Percentiles rank a stretch among this genome's conserved stretches.
Evolutionary conservation across 768 basidiomycete genomes (phyloP).

Genomic region (Lyophyllum decastes): DNA sequence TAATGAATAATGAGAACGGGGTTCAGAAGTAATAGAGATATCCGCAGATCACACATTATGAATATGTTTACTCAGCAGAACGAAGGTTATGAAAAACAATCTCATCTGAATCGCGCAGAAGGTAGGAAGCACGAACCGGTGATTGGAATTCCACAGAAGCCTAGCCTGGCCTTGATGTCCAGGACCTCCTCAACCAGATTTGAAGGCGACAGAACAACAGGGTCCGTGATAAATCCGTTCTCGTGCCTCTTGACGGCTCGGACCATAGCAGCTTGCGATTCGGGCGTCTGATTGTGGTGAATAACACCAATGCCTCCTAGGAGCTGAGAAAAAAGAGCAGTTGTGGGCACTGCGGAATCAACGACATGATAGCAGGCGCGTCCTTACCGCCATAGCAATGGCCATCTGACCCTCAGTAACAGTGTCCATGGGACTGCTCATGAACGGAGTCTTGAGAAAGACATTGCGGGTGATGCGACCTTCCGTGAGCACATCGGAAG

Average conservation of each 20-base stretch:
- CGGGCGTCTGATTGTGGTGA: conserved; percentile 89
- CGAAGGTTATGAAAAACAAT: conserved; percentile 71
- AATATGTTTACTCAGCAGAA: conserved; percentile 82
- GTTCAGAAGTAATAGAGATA: conserved; percentile 39
- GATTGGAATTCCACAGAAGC: conserved; percentile 97
- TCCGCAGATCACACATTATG: conserved; percentile 75
- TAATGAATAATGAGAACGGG: conserved; percentile 4
- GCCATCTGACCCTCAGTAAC: conserved; percentile 97
- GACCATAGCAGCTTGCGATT: conserved; percentile 94
- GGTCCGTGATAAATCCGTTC: conserved; percentile 97
- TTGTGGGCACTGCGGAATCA: conserved; percentile 13
- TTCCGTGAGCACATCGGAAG: conserved; percentile 78
- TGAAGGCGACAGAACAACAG: conserved; percentile 81
- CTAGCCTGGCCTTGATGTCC: conserved; percentile 87
- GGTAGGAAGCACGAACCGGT: conserved; percentile 67
- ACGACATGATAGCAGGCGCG: conserved; percentile 8
- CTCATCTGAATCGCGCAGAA: conserved; percentile 43
- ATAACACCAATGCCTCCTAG: conserved; percentile 98
- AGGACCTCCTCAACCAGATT: conserved; percentile 86
- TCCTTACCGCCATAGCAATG: conserved; percentile 84
- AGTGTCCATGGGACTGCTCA: conserved; percentile 99
- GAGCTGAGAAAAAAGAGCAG: conserved; percentile 46
- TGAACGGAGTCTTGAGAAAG: conserved; percentile 89
- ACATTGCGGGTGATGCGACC: conserved; percentile 90
- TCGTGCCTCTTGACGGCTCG: conserved; percentile 97